phyloP scores from a whole-genome alignment of 805 yeast genomes.

The Spathaspora gorwiae region DNA sequence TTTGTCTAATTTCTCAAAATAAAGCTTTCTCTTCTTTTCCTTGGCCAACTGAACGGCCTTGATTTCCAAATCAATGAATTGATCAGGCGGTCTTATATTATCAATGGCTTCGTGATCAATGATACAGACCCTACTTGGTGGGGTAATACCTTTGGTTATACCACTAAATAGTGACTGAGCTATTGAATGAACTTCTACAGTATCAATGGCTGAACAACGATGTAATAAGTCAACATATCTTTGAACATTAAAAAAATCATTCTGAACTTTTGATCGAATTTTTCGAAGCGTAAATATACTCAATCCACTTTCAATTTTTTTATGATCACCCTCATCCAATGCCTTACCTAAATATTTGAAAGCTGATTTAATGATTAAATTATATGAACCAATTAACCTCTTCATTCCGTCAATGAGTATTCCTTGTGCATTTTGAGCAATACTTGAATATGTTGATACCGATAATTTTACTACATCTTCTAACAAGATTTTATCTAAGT shows the following conservation, averaged over 20 bases:
- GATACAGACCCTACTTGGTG: slow-evolving; percentile 43
- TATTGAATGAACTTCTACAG: slow-evolving; percentile 46
- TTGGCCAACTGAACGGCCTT: slow-evolving; percentile 60
- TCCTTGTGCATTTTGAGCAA: slow-evolving; percentile 66
- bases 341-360: slow-evolving; percentile 48
- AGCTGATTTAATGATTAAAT: slow-evolving; percentile 46
- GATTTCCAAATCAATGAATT: slow-evolving; percentile 52
- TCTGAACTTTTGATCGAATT: slow-evolving; percentile 52
- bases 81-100: slow-evolving; percentile 59
- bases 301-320: slow-evolving; percentile 61
- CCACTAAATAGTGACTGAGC: slow-evolving; percentile 51
- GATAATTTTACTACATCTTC: slow-evolving; percentile 61
- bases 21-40: slow-evolving; percentile 46
- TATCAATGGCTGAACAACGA: slow-evolving; percentile 53
- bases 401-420: slow-evolving; percentile 66
- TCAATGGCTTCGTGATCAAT: slow-evolving; percentile 42
- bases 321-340: slow-evolving; percentile 45
- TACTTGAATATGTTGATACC: slow-evolving; percentile 64
- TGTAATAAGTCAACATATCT: slow-evolving; percentile 47
- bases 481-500: slow-evolving; percentile 57
- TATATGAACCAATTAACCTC: slow-evolving; percentile 63
- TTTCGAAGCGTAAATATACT: slow-evolving; percentile 52
- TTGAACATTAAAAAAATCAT: slow-evolving; percentile 51
- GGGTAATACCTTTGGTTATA: slow-evolving; percentile 21
- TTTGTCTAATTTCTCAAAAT: slow-evolving; percentile 35